These are phyloP conservation scores for Panicum hallii DNA, from an alignment of 202 grass and related monocot genomes.

Conservation along the genomic window DNA sequence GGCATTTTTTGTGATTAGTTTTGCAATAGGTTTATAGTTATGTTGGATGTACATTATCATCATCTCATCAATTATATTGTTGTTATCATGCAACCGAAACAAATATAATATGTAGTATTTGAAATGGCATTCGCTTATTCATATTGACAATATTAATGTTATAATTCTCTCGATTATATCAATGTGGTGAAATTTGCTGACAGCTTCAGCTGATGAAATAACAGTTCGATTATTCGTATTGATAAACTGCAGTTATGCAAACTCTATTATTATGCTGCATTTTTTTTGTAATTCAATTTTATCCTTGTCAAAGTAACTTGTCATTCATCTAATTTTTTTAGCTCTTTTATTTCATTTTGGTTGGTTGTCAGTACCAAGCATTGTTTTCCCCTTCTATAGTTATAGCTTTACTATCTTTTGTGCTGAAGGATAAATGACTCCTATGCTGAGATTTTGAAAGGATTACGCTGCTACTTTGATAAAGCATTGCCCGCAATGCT, in stretches of 20 bases:
- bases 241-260: not conserved
- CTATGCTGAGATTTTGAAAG: slow-evolving; percentile 87
- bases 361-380: slow-evolving; percentile 4
- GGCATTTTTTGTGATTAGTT: slow-evolving; percentile 12
- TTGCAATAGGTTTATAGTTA: slow-evolving; percentile 30
- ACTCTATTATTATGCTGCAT: slow-evolving; percentile 26
- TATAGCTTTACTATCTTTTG: slow-evolving; percentile 39
- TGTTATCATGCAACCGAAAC: not conserved
- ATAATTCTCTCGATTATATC: not conserved
- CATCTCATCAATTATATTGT: not conserved
- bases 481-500: slow-evolving; percentile 96
- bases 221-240: not conserved
- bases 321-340: not conserved
- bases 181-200: not conserved
- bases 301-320: slow-evolving; percentile 16
- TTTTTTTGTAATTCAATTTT: not conserved
- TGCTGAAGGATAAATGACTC: slow-evolving; percentile 82
- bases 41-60: not conserved
- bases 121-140: not conserved
- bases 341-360: not conserved
- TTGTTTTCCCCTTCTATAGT: slow-evolving; percentile 16
- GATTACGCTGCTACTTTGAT: slow-evolving; percentile 94
- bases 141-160: slow-evolving; percentile 7
- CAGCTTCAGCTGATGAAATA: not conserved
- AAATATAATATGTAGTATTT: not conserved